These are phyloP conservation scores for Cladosporium sp. DNA, from an alignment of 2,329 filamentous ascomycete genomes.

Conservation along the genomic window DNA sequence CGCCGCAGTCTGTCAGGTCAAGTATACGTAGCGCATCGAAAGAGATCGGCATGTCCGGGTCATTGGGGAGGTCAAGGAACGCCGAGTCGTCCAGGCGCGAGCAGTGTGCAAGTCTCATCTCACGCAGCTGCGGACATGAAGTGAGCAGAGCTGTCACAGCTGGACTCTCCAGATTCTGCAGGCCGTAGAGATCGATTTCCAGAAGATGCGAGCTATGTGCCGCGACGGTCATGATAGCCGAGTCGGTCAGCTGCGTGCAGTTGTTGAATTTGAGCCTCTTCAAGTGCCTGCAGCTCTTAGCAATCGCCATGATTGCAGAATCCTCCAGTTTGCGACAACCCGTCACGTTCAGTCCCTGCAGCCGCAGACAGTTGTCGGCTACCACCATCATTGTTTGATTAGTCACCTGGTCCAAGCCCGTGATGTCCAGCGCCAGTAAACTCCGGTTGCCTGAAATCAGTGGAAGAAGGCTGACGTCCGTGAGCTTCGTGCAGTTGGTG, in stretches of 20 bases:
- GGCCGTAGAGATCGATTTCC: constrained; percentile 92
- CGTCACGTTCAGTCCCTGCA: constrained; percentile 92
- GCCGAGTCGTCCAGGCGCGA: constrained; percentile 80
- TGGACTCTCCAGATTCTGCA: constrained; percentile 72
- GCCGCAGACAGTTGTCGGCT: constrained; percentile 72
- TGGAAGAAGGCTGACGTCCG: constrained; percentile 75
- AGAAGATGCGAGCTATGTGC: constrained; percentile 86
- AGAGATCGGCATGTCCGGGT: constrained; percentile 42
- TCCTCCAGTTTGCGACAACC: constrained; percentile 81
- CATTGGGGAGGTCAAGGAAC: constrained; percentile 71
- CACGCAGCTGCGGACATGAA: constrained; percentile 77
- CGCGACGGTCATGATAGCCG: constrained; percentile 79
- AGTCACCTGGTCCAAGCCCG: constrained; percentile 73
- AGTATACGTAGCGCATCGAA: constrained; percentile 91
- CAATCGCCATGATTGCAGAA: constrained; percentile 75
- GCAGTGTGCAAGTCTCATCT: constrained; percentile 83
- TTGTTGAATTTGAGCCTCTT: constrained; percentile 96
- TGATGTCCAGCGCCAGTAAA: constrained; percentile 86
- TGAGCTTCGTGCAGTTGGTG: constrained; percentile 81
- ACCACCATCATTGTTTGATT: constrained; percentile 75
- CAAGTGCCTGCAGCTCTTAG: constrained; percentile 76
- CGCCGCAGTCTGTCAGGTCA: constrained; percentile 83
- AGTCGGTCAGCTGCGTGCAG: constrained; percentile 78
- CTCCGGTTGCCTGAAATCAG: constrained; percentile 76
- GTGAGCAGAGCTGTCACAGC: constrained; percentile 78